Evolutionary conservation across 1,284 basidiomycete genomes (phyloP).

Genomic region (Ceratobasidium sp.): DNA sequence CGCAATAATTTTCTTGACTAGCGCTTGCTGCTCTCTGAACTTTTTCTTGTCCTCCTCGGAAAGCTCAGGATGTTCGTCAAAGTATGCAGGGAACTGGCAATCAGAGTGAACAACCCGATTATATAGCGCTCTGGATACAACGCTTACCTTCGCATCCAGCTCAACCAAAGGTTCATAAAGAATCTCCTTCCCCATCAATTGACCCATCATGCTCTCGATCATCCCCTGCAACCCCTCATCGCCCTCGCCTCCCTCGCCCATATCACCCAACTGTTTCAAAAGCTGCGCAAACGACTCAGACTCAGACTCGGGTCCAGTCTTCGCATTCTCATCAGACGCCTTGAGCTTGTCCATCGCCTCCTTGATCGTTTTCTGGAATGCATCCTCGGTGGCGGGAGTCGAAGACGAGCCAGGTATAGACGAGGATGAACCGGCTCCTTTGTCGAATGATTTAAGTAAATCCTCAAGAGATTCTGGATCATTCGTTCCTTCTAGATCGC

Average conservation of each 20-base stretch:
- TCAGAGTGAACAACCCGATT: background rate
- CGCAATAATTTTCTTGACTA: slow-evolving; percentile 77
- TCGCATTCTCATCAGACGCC: slow-evolving; percentile 74
- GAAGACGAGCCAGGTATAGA: slow-evolving; percentile 52
- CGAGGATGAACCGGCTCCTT: slow-evolving; percentile 43
- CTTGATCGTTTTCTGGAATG: slow-evolving; percentile 83
- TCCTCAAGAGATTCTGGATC: slow-evolving; percentile 48
- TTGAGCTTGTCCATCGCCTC: slow-evolving; percentile 86
- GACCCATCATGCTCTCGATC: slow-evolving; percentile 92
- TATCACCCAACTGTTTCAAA: slow-evolving; percentile 62
- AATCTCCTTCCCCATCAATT: slow-evolving; percentile 94
- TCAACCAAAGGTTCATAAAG: slow-evolving; percentile 94
- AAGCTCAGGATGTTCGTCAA: slow-evolving; percentile 69
- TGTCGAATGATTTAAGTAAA: slow-evolving; percentile 12
- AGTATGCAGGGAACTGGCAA: slow-evolving; percentile 86
- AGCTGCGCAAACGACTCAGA: slow-evolving; percentile 66
- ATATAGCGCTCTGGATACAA: background rate
- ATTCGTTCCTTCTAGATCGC: slow-evolving; percentile 72
- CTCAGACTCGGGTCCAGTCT: slow-evolving; percentile 56
- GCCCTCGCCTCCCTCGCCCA: slow-evolving; percentile 61
- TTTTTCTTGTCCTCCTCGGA: slow-evolving; percentile 75
- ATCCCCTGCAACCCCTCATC: slow-evolving; percentile 80
- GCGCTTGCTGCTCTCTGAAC: slow-evolving; percentile 76
- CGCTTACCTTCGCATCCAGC: slow-evolving; percentile 81
- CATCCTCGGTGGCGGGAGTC: slow-evolving; percentile 24